A percentile compares a stretch with the other conserved stretches of the same genome.
These are phyloP conservation scores for Simplicillium aogashimaense DNA, from an alignment of 2,329 filamentous ascomycete species.

Conservation along the genomic window DNA sequence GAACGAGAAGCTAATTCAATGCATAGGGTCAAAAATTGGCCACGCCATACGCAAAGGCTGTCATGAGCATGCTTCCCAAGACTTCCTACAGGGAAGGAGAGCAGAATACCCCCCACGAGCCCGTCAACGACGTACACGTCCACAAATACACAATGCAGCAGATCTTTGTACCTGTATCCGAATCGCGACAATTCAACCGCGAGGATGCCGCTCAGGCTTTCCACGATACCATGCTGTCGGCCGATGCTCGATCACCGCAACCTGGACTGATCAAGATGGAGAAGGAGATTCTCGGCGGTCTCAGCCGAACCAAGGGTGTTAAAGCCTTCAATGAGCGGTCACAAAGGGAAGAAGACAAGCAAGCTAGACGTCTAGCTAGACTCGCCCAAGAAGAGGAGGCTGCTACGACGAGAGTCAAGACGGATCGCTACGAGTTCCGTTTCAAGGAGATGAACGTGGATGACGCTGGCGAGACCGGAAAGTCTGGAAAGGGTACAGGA, in stretches of 20 bases:
- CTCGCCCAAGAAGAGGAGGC: constrained; percentile 25
- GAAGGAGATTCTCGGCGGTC: constrained; percentile 30
- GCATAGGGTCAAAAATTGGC: constrained; percentile 67
- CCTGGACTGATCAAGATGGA: constrained; percentile 50
- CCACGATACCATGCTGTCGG: constrained; percentile 46
- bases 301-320: constrained; percentile 24
- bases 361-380: constrained; percentile 22
- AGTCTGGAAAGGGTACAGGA: constrained; percentile 40
- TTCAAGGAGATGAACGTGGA: constrained; percentile 50
- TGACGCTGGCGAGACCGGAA: constrained; percentile 42
- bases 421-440: constrained; percentile 51
- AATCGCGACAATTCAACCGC: constrained; percentile 54
- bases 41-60: constrained; percentile 63
- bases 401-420: constrained; percentile 33
- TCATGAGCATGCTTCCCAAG: constrained; percentile 71
- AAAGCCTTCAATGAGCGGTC: constrained; percentile 30
- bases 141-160: constrained; percentile 53
- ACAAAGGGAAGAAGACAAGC: constrained; percentile 29
- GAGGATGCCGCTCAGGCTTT: constrained; percentile 57
- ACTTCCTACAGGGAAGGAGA: constrained; percentile 45
- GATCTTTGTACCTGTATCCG: constrained; percentile 54
- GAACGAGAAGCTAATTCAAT: constrained; percentile 11
- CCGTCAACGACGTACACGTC: constrained; percentile 56
- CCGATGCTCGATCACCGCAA: constrained; percentile 52
- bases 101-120: constrained; percentile 41